Percentiles rank a stretch among this genome's conserved stretches.
Conservation (phyloP, 2,329 filamentous ascomycete genomes). For the Calonectria honghensis region DNA sequence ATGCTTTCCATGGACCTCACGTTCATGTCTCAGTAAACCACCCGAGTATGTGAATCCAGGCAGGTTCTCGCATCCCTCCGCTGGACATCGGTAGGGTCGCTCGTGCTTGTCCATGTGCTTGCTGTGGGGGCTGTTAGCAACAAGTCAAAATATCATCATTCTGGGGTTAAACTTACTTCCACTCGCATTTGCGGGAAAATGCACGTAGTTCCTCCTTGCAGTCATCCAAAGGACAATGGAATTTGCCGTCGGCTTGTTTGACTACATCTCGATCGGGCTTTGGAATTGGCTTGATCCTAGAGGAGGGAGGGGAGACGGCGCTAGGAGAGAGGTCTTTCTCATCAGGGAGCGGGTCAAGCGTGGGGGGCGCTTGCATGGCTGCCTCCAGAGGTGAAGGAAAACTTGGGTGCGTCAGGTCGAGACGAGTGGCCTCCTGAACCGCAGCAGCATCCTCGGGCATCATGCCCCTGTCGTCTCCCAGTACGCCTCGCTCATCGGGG, state of each 20-base stretch:
- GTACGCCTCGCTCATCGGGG: constrained; percentile 61
- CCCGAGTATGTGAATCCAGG: constrained; percentile 97
- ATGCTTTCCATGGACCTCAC: constrained; percentile 94
- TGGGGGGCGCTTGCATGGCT: constrained; percentile 56
- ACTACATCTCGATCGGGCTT: constrained; percentile 75
- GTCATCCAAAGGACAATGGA: constrained; percentile 81
- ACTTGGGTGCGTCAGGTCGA: constrained; percentile 60
- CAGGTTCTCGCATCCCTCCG: constrained; percentile 90
- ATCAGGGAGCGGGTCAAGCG: constrained; percentile 58
- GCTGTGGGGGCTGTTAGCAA: constrained; percentile 67
- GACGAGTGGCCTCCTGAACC: constrained; percentile 61
- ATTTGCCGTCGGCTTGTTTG: constrained; percentile 84
- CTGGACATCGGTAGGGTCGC: constrained; percentile 89
- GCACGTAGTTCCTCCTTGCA: constrained; percentile 79
- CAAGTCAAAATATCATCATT: constrained; percentile 13
- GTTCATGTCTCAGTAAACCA: constrained; percentile 90
- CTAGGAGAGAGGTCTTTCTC: constrained; percentile 60
- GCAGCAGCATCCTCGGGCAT: constrained; percentile 63
- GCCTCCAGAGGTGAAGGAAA: constrained; percentile 61
- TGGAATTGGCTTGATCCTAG: constrained; percentile 71
- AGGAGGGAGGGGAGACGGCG: constrained; percentile 58
- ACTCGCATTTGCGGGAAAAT: constrained; percentile 92
- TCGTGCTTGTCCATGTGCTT: constrained; percentile 99
- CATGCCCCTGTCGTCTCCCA: constrained; percentile 60
- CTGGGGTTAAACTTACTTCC: constrained; percentile 81